Base-by-base conservation (phyloP, 1,139 yeast genomes). In the Kluyveromyces marxianus region DNA sequence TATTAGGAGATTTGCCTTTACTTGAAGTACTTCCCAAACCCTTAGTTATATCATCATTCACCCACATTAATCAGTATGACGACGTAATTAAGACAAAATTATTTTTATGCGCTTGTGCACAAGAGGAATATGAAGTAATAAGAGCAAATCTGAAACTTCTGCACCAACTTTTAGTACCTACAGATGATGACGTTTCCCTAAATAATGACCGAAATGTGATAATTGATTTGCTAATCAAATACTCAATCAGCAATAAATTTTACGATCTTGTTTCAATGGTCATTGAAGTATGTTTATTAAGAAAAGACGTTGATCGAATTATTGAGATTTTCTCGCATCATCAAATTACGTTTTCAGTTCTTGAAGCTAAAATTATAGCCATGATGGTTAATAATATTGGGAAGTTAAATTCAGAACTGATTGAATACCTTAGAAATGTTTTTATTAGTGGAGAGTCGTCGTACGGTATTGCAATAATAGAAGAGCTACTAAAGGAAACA, bases 361-460 rank as follows among this genome's bases (percentile, higher is more conserved):
- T 46, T 7, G 37, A 40, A n/a, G 21, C 43, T 7, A 7, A 28
- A n/a, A 31, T 33, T 8, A 14, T 43, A 4, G 48, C 50, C 5
- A n/a, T 24, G 21, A 44, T 51, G 48, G 41, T 44, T 26, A 48
- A 44, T 36, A 35, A 41, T 37, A 44, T 50, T 39, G 50, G 47
- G 3, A 29, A 41, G 3, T 31, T 48, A 24, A 44, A 50, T 31
- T 4, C 50, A 3, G n/a, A 32, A 3, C 36, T 51, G 14, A 35
- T 45, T n/a, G 39, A 36, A 30, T 33, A 41, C 29, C 26, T 53
- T 7, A 47, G 42, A 8, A 32, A 39, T n/a, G 39, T 29, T 28
- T 50, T 46, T 25, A n/a, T 25, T 8, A 26, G 6, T 21, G 4
- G 6, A 29, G n/a, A 6, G 7, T 34, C 41, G n/a, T 14, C 24